A percentile compares a stretch with the other conserved stretches of the same genome.
These are phyloP conservation scores for Coniochaeta sp. DNA, from an alignment of 2,329 filamentous ascomycete genomes.

Conservation along the genomic window DNA sequence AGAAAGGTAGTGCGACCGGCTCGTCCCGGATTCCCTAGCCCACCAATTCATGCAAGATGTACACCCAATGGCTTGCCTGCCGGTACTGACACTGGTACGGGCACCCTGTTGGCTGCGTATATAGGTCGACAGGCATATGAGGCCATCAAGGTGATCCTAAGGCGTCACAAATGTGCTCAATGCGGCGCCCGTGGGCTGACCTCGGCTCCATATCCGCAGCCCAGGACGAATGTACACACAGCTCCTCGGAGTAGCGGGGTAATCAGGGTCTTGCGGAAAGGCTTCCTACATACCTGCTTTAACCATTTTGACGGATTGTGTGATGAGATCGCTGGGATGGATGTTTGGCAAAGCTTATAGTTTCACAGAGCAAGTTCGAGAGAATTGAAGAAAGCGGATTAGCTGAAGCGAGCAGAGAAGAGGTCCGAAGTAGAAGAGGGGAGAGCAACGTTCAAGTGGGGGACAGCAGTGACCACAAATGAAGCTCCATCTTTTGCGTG, in stretches of 20 bases:
- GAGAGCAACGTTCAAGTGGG: neutral
- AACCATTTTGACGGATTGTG: slow-evolving; percentile 77
- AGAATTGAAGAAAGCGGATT: neutral
- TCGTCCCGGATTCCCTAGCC: neutral
- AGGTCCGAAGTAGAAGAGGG: neutral
- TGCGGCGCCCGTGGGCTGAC: neutral
- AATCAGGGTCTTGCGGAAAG: neutral
- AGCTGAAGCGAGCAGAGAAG: neutral
- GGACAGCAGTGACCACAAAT: neutral
- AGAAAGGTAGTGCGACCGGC: neutral
- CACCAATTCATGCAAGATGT: neutral
- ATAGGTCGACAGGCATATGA: neutral
- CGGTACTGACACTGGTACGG: neutral
- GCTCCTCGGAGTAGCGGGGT: neutral
- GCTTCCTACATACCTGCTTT: slow-evolving; percentile 77
- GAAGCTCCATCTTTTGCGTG: neutral
- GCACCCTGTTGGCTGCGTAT: neutral
- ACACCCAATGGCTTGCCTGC: neutral
- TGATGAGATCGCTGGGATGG: neutral
- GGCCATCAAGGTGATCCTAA: neutral
- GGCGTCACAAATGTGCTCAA: neutral
- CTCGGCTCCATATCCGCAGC: neutral
- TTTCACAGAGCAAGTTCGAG: neutral
- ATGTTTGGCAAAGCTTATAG: neutral
- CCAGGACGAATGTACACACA: neutral